These are phyloP conservation scores for Sugiyamaella floridensis DNA, from an alignment of 805 yeast species.

Conservation along the genomic window DNA sequence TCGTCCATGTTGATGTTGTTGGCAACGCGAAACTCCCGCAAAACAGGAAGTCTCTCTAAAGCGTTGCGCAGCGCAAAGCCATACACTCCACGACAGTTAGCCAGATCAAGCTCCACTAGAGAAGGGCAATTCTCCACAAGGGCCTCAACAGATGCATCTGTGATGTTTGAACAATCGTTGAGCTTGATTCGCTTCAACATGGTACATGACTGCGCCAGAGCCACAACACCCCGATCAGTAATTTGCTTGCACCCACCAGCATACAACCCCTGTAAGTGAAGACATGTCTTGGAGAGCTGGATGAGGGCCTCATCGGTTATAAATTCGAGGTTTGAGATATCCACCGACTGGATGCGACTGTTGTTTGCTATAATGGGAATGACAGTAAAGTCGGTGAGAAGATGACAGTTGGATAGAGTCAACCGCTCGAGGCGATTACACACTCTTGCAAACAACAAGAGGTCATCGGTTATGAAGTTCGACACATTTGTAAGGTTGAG, in stretches of 20 bases:
- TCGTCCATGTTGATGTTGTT: slow-evolving; percentile 66
- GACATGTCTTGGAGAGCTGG: slow-evolving; percentile 64
- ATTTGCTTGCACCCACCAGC: slow-evolving; percentile 79
- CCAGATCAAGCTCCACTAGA: slow-evolving; percentile 84
- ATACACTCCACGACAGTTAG: slow-evolving; percentile 68
- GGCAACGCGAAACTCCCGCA: slow-evolving; percentile 80
- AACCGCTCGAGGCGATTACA: slow-evolving; percentile 78
- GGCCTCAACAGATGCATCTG: slow-evolving; percentile 53
- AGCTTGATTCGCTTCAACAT: slow-evolving; percentile 76
- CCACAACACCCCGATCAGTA: slow-evolving; percentile 54
- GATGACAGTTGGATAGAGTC: slow-evolving; percentile 73
- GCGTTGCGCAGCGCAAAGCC: slow-evolving; percentile 53
- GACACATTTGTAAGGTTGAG: slow-evolving; percentile 74
- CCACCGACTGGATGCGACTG: slow-evolving; percentile 71
- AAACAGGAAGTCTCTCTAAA: slow-evolving; percentile 55
- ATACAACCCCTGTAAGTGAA: slow-evolving; percentile 78
- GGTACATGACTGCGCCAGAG: slow-evolving; percentile 57
- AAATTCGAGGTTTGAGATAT: slow-evolving; percentile 69
- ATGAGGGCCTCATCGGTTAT: slow-evolving; percentile 63
- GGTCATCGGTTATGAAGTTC: slow-evolving; percentile 55
- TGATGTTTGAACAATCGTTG: slow-evolving; percentile 59
- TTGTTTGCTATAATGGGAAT: slow-evolving; percentile 57
- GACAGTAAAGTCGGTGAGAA: slow-evolving; percentile 55
- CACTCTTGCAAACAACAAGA: slow-evolving; percentile 49
- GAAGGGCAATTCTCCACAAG: slow-evolving; percentile 68